Conservation (phyloP, 805 yeast genomes). For the Candida golubevii region DNA sequence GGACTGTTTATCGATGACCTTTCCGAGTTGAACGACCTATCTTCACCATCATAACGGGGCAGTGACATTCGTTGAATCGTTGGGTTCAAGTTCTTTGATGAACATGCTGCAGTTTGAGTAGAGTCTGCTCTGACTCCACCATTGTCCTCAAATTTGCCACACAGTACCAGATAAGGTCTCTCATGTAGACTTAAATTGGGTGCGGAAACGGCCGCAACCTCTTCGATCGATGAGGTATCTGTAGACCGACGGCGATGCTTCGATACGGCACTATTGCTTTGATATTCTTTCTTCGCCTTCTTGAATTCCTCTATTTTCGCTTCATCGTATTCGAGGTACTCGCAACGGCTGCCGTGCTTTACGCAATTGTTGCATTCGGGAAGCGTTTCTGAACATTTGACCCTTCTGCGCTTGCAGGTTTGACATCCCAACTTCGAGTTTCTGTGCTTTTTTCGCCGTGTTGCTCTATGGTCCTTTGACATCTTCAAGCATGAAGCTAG, state of each 20-base stretch:
- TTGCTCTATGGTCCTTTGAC: constrained; percentile 1
- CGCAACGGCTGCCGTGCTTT: constrained; percentile 38
- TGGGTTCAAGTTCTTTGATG: not conserved
- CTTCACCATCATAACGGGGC: not conserved
- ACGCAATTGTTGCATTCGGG: constrained; percentile 39
- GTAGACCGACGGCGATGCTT: not conserved
- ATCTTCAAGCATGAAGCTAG: not conserved
- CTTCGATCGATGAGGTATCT: not conserved
- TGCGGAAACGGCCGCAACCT: not conserved
- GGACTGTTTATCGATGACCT: no score
- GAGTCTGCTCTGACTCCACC: no score
- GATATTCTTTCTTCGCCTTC: constrained; percentile 13
- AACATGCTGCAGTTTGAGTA: not conserved
- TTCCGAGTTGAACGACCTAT: not conserved
- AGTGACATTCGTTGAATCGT: not conserved
- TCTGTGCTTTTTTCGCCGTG: constrained; percentile 21
- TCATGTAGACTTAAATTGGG: not conserved
- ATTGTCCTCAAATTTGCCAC: no score
- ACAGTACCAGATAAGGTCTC: constrained; percentile 2
- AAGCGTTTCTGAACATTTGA: constrained; percentile 29
- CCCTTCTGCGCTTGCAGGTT: constrained; percentile 18
- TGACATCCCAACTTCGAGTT: constrained; percentile 20
- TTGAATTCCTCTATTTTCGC: constrained; percentile 29
- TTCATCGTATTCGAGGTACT: constrained; percentile 32
- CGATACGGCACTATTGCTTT: not conserved